A percentile compares a stretch with the other conserved stretches of the same genome.
Evolutionary conservation across 805 yeast species (phyloP).

Genomic region (Monosporozyma aquatica): DNA sequence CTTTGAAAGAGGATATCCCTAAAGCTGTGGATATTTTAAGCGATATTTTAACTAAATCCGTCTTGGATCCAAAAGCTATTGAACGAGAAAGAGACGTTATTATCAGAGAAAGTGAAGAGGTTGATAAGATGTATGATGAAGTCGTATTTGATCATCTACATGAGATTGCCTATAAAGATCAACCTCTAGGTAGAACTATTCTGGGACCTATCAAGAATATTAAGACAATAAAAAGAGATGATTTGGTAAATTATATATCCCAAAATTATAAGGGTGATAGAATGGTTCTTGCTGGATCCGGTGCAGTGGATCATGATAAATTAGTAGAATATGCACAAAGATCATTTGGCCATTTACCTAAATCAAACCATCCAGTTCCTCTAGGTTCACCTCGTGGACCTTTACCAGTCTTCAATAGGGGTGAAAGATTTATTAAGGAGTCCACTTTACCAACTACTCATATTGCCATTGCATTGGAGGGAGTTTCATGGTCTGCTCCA

Average conservation of each 20-base stretch:
- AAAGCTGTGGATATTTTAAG: conserved; percentile 79
- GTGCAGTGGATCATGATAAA: conserved; percentile 82
- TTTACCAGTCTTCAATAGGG: conserved; percentile 73
- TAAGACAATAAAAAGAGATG: conserved; percentile 64
- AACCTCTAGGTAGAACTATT: conserved; percentile 93
- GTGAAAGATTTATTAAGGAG: conserved; percentile 79
- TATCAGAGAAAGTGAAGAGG: conserved; percentile 93
- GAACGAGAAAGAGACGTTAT: conserved; percentile 96
- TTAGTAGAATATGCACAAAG: conserved; percentile 68
- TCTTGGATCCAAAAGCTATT: conserved; percentile 71
- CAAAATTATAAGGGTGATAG: conserved; percentile 91
- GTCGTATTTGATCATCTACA: conserved; percentile 96
- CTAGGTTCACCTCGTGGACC: conserved; percentile 58
- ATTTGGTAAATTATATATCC: conserved; percentile 68
- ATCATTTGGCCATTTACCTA: conserved; percentile 60
- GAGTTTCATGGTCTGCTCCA: conserved; percentile 94
- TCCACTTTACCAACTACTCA: conserved; percentile 80
- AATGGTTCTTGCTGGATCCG: conserved; percentile 97
- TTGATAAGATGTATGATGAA: conserved; percentile 96
- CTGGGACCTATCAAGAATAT: conserved; percentile 90
- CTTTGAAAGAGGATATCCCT: conserved; percentile 71
- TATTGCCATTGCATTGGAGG: conserved; percentile 92
- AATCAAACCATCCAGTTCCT: conserved; percentile 47
- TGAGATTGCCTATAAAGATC: conserved; percentile 80
- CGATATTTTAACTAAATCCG: conserved; percentile 82